phyloP scores from a whole-genome alignment of 352 stramenopile genomes.

The Phytophthora rubi region DNA sequence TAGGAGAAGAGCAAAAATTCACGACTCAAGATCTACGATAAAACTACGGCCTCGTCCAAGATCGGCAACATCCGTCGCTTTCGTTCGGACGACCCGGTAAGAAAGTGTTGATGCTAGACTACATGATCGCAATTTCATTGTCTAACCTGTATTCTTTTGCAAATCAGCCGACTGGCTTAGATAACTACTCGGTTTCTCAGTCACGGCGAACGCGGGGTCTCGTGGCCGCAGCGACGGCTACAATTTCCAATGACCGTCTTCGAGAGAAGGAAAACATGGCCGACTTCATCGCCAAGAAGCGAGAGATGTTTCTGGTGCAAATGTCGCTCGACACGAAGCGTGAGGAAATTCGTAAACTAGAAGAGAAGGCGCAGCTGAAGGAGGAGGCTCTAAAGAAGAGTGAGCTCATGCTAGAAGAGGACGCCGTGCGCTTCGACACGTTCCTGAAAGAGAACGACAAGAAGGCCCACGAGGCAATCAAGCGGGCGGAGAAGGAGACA shows the following conservation, averaged over 20 bases:
- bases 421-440: slow-evolving; percentile 95
- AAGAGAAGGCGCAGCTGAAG: slow-evolving; percentile 96
- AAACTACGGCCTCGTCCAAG: slow-evolving; percentile 80
- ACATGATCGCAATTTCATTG: background rate
- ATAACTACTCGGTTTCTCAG: slow-evolving; percentile 70
- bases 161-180: slow-evolving; percentile 45
- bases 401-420: slow-evolving; percentile 96
- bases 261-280: slow-evolving; percentile 96
- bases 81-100: slow-evolving; percentile 66
- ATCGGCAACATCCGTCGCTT: slow-evolving; percentile 86
- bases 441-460: slow-evolving; percentile 98
- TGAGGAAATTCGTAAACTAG: slow-evolving; percentile 96
- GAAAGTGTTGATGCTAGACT: background rate
- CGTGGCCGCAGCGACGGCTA: slow-evolving; percentile 77
- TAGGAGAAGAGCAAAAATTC: slow-evolving; percentile 68
- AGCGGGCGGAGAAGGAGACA: slow-evolving; percentile 93
- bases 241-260: slow-evolving; percentile 85
- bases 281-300: slow-evolving; percentile 97
- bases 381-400: slow-evolving; percentile 95
- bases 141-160: background rate
- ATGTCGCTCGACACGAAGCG: slow-evolving; percentile 97
- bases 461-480: slow-evolving; percentile 96
- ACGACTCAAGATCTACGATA: slow-evolving; percentile 91
- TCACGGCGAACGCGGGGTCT: slow-evolving; percentile 80
- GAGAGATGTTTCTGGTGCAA: slow-evolving; percentile 97